Conservation (phyloP, 345 rosid genomes). For the Carallia brachiata region DNA sequence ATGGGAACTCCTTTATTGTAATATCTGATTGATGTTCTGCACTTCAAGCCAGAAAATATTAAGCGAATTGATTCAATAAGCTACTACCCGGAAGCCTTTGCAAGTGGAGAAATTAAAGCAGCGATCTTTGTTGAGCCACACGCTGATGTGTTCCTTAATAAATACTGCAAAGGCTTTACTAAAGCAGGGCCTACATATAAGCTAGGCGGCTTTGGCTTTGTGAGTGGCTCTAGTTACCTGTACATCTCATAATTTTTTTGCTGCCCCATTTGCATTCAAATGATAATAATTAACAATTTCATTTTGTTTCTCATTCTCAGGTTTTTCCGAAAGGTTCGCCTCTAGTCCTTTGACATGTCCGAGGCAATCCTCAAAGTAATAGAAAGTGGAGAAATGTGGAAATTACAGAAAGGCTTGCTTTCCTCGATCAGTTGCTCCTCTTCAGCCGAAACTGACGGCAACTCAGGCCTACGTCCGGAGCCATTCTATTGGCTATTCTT, state of each 20-base stretch:
- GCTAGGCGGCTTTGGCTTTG: slow-evolving; percentile 34
- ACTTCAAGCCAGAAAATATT: slow-evolving; percentile 19
- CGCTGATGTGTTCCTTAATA: slow-evolving; percentile 29
- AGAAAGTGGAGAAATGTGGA: slow-evolving; percentile 26
- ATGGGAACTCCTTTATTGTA: slow-evolving; percentile 28
- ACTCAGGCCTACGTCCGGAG: slow-evolving; percentile 15
- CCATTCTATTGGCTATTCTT: slow-evolving; percentile 20
- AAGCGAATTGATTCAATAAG: slow-evolving; percentile 15
- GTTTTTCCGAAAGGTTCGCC: slow-evolving; percentile 30
- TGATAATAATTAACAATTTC: background rate
- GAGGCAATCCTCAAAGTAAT: slow-evolving; percentile 23
- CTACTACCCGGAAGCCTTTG: slow-evolving; percentile 21
- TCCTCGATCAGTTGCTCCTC: slow-evolving; percentile 21
- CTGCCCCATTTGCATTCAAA: background rate
- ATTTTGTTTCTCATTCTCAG: slow-evolving; percentile 2
- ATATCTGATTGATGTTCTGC: slow-evolving; percentile 18
- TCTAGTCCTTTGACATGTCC: slow-evolving; percentile 23
- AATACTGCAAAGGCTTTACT: slow-evolving; percentile 28
- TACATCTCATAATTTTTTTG: background rate
- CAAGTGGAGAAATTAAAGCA: slow-evolving; percentile 25
- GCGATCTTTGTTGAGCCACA: slow-evolving; percentile 33
- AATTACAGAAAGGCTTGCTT: slow-evolving; percentile 10
- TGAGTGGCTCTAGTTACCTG: background rate
- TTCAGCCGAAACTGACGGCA: background rate
- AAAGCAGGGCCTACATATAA: slow-evolving; percentile 20